Conservation (phyloP, 2,329 filamentous ascomycete species). For the Metarhizium robertsii region DNA sequence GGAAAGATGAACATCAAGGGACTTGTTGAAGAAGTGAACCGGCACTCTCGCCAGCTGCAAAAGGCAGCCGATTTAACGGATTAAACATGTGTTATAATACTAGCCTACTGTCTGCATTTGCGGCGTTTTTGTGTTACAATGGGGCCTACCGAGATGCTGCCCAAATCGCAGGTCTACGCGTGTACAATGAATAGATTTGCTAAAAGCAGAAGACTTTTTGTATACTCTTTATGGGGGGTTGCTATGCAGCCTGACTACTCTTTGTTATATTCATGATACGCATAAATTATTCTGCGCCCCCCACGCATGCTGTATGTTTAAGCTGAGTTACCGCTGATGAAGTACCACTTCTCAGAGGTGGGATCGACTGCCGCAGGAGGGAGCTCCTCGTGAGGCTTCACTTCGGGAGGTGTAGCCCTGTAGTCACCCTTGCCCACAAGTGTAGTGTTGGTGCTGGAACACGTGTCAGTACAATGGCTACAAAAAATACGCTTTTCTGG, state of each 20-base stretch:
- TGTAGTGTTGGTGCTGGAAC: slow-evolving; percentile 64
- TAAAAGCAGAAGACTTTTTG: slow-evolving; percentile 12
- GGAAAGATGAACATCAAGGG: slow-evolving; percentile 77
- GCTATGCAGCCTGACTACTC: not conserved
- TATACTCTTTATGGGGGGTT: slow-evolving; percentile 16
- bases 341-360: slow-evolving; percentile 99
- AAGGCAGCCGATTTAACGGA: slow-evolving; percentile 71
- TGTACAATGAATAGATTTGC: slow-evolving; percentile 9
- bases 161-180: slow-evolving; percentile 9
- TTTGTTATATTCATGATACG: slow-evolving; percentile 7
- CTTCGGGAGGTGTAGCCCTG: slow-evolving; percentile 60
- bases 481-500: not conserved
- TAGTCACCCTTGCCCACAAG: slow-evolving; percentile 61
- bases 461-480: not conserved
- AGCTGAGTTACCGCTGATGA: slow-evolving; percentile 92
- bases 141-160: not conserved
- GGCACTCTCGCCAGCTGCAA: slow-evolving; percentile 74
- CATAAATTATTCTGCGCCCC: not conserved
- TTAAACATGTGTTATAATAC: slow-evolving; percentile 14
- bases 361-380: slow-evolving; percentile 81
- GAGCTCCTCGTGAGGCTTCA: slow-evolving; percentile 73
- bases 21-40: slow-evolving; percentile 78
- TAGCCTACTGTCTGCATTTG: slow-evolving; percentile 17
- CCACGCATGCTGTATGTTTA: slow-evolving; percentile 31
- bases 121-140: slow-evolving; percentile 22